phyloP scores from a whole-genome alignment of 2,329 filamentous ascomycete species.

The Fusarium mundagurra region DNA sequence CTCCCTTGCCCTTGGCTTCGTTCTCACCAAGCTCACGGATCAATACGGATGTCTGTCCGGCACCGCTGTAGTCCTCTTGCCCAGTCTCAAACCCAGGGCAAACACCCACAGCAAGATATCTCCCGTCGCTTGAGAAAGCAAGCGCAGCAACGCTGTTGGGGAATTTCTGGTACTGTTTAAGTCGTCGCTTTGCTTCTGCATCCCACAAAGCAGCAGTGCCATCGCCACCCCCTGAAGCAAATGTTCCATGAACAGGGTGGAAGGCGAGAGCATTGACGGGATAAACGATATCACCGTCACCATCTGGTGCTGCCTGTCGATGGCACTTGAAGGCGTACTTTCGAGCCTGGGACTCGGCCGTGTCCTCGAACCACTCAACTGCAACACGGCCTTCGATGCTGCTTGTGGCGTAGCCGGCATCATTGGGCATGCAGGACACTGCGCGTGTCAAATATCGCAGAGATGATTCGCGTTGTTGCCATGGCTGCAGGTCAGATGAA shows the following conservation, averaged over 20 bases:
- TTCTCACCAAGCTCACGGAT: conserved; percentile 86
- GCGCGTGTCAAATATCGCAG: conserved; percentile 96
- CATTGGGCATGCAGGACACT: conserved; percentile 95
- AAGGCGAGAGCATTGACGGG: conserved; percentile 92
- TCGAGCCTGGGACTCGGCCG: conserved; percentile 83
- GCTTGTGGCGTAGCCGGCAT: conserved; percentile 90
- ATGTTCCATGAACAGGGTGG: conserved; percentile 84
- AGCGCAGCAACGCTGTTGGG: conserved; percentile 80
- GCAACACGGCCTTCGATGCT: conserved; percentile 96
- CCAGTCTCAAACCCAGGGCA: conserved; percentile 91
- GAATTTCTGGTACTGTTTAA: conserved; percentile 89
- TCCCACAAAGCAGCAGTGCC: conserved; percentile 95
- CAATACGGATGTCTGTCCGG: conserved; percentile 79
- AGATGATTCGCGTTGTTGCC: conserved; percentile 93
- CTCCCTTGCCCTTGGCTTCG: conserved; percentile 86
- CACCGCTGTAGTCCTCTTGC: conserved; percentile 78
- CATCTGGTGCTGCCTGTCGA: conserved; percentile 74
- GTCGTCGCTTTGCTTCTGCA: conserved; percentile 86
- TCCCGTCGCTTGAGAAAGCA: conserved; percentile 80
- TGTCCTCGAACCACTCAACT: conserved; percentile 97
- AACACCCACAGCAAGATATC: conserved; percentile 79
- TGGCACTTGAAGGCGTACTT: conserved; percentile 99
- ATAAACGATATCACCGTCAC: conserved; percentile 82
- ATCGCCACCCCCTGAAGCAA: conserved; percentile 89
- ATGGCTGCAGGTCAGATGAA: conserved; percentile 72